Evolutionary conservation across 768 basidiomycete species (phyloP), one percentile per base, ranked within the genome.

Genomic region (Boletus rufocinnamomeus): DNA sequence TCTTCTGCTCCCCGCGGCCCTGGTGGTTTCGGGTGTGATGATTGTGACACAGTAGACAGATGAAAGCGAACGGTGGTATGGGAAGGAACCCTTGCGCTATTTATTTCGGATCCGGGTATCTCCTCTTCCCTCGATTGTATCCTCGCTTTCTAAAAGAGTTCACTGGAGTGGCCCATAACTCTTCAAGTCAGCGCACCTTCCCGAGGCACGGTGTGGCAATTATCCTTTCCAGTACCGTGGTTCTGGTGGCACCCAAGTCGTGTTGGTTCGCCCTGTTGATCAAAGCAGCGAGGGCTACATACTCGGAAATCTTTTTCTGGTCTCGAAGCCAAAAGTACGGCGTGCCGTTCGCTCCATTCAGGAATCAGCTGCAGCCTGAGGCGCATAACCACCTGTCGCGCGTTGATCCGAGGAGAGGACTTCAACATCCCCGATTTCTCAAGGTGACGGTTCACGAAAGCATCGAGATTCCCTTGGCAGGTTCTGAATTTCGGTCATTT

Each of bases 401-500:
- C 48, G 16, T 60, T 45, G 68, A 67, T 68, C 62, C 68, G 62
- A 68, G 68, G 58, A 69, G 65, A 54, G 57, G 17, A 10, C 21
- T 17, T 30, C 58, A 41, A 54, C 37, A 27, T 4, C 50, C 40
- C 52, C 49, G 44, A 57, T 58, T 34, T 66, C 54, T 56, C 38
- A 19, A 55, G 51, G 43, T 34, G n/a, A 46, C 6, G 21, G 17
- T 32, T 47, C 30, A 52, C 9, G 23, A 38, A 41, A 47, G 34
- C 28, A 63, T 51, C 58, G 41, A 43, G 16, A 38, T 56, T 56
- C 45, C n/a, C 35, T 49, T 43, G 27, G n/a, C 44, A 40, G 40
- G 48, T 30, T 45, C 34, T 25, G 16, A 19, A 46, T 6, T 52
- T 50, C 32, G 14, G n/a, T 52, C 19, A 35, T 54, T 51, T 52